Conservation (phyloP, 257 asterid species). For the Coffea canephora region DNA sequence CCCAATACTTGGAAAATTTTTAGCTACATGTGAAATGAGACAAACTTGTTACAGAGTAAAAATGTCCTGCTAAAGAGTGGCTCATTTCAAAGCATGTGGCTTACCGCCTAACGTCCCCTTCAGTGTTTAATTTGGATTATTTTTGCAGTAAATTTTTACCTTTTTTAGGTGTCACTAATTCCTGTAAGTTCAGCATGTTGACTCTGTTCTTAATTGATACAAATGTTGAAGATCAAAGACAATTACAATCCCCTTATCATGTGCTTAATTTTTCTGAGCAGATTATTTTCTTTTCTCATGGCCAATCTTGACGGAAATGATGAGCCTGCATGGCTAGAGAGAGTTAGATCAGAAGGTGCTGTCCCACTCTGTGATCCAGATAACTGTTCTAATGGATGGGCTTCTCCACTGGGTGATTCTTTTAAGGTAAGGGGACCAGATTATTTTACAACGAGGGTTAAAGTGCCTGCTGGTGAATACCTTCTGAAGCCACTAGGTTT, state of each 20-base stretch:
- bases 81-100: background rate
- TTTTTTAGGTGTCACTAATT: background rate
- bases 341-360: constrained; percentile 67
- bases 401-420: constrained; percentile 68
- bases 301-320: constrained; percentile 40
- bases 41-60: background rate
- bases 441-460: constrained; percentile 54
- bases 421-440: constrained; percentile 80
- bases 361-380: constrained; percentile 64
- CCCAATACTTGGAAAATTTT: background rate
- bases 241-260: background rate
- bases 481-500: constrained; percentile 79
- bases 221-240: background rate
- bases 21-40: background rate
- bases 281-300: constrained; percentile 31
- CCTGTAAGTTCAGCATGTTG: too few species aligned
- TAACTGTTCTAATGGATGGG: constrained; percentile 66
- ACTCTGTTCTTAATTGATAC: background rate
- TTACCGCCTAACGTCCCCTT: background rate
- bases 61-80: background rate
- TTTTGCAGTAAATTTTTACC: too few species aligned
- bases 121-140: background rate
- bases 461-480: constrained; percentile 67
- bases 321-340: constrained; percentile 60
- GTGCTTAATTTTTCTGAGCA: constrained; percentile 12